Base-by-base conservation (phyloP, 108 stramenopile genomes). In the Epipyxis sp. region DNA sequence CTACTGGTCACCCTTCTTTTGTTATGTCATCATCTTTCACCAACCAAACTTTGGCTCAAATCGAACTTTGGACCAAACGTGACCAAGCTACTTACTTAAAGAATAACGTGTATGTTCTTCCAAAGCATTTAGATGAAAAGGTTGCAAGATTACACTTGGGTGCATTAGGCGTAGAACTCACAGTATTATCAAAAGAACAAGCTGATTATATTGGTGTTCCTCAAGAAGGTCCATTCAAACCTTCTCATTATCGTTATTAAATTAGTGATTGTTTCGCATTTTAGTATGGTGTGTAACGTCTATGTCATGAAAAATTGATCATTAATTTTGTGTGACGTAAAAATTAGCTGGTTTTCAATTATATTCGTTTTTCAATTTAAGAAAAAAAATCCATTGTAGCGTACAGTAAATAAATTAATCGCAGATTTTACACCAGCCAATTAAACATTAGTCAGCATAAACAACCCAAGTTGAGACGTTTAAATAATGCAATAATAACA, bases 11-110 rank as follows among this genome's bases (percentile, higher is more conserved):
- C 92, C 98, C 98, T 69, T 97, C 96, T n/a, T 99, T 99, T 79
- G 98, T 99, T 80, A 99, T 99, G 98, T 94, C n/a, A n/a, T n/a
- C n/a, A n/a, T 95, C 94, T 29, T 98, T 98, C 92, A 97, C 98
- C 78, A 98, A 98, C 93, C 98, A 98, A 90, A 94, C 95, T 54
- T 91, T 98, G 42, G 98, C 98, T 32, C 98, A 98, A 88, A 84
- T 98, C 76, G 98, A 98, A 90, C 86, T 98, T 54, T 98, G 95
- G 95, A 93, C 90, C 40, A 95, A 98, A 82, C 90, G 85, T 82
- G 91, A 94, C 44, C 74, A 86, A 58, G 94, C 92, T 71, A 96
- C 96, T 88, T 98, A 98, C 91, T 85, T 76, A 44, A 76, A 79
- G 39, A 95, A 95, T 78, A 92, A 96, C 88, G 98, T 98, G 42